Conservation (phyloP, 2,329 filamentous ascomycete species). For the Colletotrichum liaoningense region DNA sequence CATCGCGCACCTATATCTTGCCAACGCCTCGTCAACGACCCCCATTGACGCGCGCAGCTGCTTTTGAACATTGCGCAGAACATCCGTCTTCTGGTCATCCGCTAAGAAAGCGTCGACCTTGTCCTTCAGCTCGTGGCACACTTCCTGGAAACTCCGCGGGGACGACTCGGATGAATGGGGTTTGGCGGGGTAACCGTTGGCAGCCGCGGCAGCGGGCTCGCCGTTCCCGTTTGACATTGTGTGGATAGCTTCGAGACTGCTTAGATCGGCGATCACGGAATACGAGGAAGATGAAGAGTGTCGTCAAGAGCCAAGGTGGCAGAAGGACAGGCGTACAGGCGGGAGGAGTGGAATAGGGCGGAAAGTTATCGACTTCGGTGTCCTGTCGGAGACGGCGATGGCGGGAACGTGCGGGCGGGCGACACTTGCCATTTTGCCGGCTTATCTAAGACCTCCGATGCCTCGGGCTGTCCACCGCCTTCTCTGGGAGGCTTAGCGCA, state of each 20-base stretch:
- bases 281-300: background rate
- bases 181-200: slow-evolving; percentile 33
- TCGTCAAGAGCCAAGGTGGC: background rate
- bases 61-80: slow-evolving; percentile 74
- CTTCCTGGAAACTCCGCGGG: slow-evolving; percentile 44
- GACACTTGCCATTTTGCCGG: slow-evolving; percentile 24
- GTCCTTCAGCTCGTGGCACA: slow-evolving; percentile 65
- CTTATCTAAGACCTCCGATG: background rate
- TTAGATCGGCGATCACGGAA: background rate
- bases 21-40: slow-evolving; percentile 80
- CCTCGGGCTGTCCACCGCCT: background rate
- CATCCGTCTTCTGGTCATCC: slow-evolving; percentile 64
- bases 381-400: slow-evolving; percentile 31
- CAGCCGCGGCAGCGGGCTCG: slow-evolving; percentile 17
- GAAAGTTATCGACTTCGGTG: slow-evolving; percentile 18
- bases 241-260: background rate
- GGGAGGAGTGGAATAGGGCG: slow-evolving; percentile 13
- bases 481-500: background rate
- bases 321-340: background rate
- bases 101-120: slow-evolving; percentile 75
- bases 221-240: slow-evolving; percentile 18
- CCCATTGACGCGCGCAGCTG: slow-evolving; percentile 79
- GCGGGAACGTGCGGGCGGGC: slow-evolving; percentile 20
- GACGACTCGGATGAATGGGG: slow-evolving; percentile 32
- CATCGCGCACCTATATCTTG: slow-evolving; percentile 78